phyloP scores from a whole-genome alignment of 2,329 filamentous ascomycete genomes.

The Basipetospora sp. region DNA sequence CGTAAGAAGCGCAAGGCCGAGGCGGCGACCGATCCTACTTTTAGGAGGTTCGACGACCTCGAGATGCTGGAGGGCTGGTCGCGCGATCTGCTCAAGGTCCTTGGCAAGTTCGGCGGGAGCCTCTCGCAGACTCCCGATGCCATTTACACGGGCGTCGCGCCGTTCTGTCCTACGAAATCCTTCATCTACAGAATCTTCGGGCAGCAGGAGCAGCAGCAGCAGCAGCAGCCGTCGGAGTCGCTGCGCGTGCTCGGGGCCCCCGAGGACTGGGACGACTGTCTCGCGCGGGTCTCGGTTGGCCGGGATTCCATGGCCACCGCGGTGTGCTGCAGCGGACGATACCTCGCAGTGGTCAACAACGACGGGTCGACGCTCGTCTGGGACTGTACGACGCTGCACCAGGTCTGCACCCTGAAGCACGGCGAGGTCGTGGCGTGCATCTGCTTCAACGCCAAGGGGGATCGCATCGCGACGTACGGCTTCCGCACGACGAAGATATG shows the following conservation, averaged over 20 bases:
- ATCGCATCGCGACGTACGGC: neutral
- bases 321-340: neutral
- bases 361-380: neutral
- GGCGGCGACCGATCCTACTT: neutral
- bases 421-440: neutral
- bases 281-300: neutral
- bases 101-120: neutral
- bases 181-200: neutral
- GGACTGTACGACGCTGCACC: neutral
- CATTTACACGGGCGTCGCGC: neutral
- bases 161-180: neutral
- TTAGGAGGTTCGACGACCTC: neutral
- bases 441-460: neutral
- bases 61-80: neutral
- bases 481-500: neutral
- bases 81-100: neutral
- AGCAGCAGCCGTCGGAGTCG: too few species aligned
- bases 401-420: neutral
- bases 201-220: neutral
- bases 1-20: neutral
- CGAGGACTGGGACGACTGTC: neutral
- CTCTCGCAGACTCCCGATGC: neutral
- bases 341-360: neutral
- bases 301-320: neutral
- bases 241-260: neutral